Conservation (phyloP, 2,329 filamentous ascomycete species). For the Venturia aucupariae region DNA sequence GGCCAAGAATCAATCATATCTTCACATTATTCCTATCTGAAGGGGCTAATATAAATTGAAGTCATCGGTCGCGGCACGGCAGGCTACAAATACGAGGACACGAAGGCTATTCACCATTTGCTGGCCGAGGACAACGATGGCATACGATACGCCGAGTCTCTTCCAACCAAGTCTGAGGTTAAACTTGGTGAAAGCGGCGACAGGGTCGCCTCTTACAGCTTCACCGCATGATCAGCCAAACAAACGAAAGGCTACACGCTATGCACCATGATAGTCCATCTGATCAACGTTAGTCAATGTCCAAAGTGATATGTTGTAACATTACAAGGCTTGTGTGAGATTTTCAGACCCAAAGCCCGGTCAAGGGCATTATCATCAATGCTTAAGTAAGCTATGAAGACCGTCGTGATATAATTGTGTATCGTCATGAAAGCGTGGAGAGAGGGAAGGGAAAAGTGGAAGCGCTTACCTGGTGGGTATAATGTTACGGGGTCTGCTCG, state of each 20-base stretch:
- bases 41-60: no score
- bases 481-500: not conserved
- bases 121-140: not conserved
- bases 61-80: no score
- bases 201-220: not conserved
- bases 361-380: slow-evolving; percentile 77
- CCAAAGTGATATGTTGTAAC: no score
- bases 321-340: not conserved
- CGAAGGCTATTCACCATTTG: no score
- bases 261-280: no score
- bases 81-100: no score
- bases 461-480: not conserved
- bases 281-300: not conserved
- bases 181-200: not conserved
- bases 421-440: slow-evolving; percentile 52
- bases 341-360: slow-evolving; percentile 43
- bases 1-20: no score
- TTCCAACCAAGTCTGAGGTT: not conserved
- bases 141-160: not conserved
- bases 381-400: slow-evolving; percentile 65
- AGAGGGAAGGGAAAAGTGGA: slow-evolving; percentile 9
- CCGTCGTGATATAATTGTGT: slow-evolving; percentile 63
- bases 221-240: not conserved
- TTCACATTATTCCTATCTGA: no score
- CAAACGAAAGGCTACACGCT: no score